phyloP scores from a whole-genome alignment of 2,329 filamentous ascomycete species.

The Aspergillus piperis region DNA sequence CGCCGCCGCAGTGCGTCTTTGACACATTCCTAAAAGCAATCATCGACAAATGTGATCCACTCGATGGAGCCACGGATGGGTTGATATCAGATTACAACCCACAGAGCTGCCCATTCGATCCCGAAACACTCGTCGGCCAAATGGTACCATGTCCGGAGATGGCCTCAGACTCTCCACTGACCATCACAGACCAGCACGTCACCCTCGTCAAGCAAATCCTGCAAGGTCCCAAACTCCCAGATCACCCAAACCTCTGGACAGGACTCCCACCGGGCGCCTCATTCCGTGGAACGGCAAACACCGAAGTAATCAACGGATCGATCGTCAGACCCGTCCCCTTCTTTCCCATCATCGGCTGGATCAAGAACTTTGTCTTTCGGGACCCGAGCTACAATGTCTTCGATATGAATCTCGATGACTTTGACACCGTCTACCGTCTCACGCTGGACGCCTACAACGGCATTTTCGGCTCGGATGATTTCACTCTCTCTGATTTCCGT shows the following conservation, averaged over 20 bases:
- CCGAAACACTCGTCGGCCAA: neutral
- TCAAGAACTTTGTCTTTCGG: neutral
- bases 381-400: neutral
- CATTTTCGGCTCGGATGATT: neutral
- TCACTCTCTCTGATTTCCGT: neutral
- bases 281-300: constrained; percentile 9
- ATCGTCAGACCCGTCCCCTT: constrained; percentile 1
- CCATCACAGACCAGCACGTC: constrained; percentile 2
- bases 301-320: neutral
- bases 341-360: constrained; percentile 2
- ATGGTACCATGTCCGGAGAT: neutral
- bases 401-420: neutral
- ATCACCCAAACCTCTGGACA: constrained; percentile 3
- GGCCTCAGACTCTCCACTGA: neutral
- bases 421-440: neutral
- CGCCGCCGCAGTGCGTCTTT: constrained; percentile 17
- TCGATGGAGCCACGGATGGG: constrained; percentile 29
- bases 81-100: constrained; percentile 23
- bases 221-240: neutral
- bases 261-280: constrained; percentile 6
- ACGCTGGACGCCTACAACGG: neutral
- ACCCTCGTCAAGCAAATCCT: constrained; percentile 6
- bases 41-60: constrained; percentile 23
- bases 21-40: constrained; percentile 13
- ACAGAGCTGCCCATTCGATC: constrained; percentile 1